Evolutionary conservation across 2,329 filamentous ascomycete genomes (phyloP).

Genomic region (Phoma sp.): DNA sequence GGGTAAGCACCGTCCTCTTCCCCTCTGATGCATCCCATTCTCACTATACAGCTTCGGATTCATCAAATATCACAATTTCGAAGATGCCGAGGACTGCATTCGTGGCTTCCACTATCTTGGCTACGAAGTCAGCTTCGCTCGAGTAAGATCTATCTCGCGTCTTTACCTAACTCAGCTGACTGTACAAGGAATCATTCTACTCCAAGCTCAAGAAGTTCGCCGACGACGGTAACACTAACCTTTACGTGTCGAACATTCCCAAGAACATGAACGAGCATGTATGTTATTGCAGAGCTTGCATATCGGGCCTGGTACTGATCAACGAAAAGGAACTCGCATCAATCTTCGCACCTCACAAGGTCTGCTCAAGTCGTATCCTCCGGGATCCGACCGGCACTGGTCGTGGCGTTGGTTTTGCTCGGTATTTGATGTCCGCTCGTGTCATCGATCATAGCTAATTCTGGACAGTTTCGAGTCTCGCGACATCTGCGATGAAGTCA

Average conservation of each 20-base stretch:
- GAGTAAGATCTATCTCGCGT: slow-evolving; percentile 62
- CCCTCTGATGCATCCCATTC: slow-evolving; percentile 14
- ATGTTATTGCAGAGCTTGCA: slow-evolving; percentile 39
- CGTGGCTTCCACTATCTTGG: slow-evolving; percentile 92
- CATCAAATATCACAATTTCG: slow-evolving; percentile 88
- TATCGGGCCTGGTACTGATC: slow-evolving; percentile 21
- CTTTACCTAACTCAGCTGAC: slow-evolving; percentile 18
- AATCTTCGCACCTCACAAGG: slow-evolving; percentile 80
- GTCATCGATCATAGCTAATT: background rate
- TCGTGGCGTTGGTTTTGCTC: slow-evolving; percentile 95
- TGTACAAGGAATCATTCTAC: slow-evolving; percentile 83
- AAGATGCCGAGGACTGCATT: slow-evolving; percentile 93
- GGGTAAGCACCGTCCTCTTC: slow-evolving; percentile 64
- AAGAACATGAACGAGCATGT: slow-evolving; percentile 91
- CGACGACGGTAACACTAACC: slow-evolving; percentile 87
- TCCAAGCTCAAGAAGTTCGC: slow-evolving; percentile 95
- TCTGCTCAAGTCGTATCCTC: slow-evolving; percentile 93
- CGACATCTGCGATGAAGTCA: slow-evolving; percentile 87
- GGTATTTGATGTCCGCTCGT: slow-evolving; percentile 61
- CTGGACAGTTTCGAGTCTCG: slow-evolving; percentile 81
- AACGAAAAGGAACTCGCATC: slow-evolving; percentile 70
- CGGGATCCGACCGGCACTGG: slow-evolving; percentile 90
- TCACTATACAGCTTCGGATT: slow-evolving; percentile 78
- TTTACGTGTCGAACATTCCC: slow-evolving; percentile 97
- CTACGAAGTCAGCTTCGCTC: slow-evolving; percentile 96